Evolutionary conservation across 495 filamentous ascomycete genomes (phyloP).

Genomic region (Xeromyces bisporus): DNA sequence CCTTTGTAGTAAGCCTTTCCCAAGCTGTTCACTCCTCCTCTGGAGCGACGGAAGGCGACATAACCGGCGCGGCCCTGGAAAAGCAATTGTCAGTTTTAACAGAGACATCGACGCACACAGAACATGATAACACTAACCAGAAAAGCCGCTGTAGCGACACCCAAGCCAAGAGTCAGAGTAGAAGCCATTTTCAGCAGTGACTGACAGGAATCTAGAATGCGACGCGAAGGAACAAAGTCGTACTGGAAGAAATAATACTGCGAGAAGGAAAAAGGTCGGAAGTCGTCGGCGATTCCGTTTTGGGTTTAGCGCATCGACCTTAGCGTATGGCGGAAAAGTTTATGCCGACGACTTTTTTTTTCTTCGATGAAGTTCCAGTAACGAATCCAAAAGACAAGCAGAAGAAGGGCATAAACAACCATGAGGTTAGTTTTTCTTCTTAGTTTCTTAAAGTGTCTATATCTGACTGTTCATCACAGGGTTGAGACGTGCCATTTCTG

Average conservation of each 20-base stretch:
- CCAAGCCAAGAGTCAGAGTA: conserved; percentile 57
- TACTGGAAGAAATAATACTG: too few relatives aligned
- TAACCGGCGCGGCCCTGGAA: conserved; percentile 74
- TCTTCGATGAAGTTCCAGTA: background rate
- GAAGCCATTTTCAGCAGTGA: conserved; percentile 45
- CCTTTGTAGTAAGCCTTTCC: conserved; percentile 93
- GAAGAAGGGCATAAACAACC: conserved; percentile 5
- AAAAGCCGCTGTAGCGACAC: conserved; percentile 63
- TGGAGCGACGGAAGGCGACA: conserved; percentile 69
- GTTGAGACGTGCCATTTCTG: conserved; percentile 91
- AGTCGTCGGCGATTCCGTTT: background rate
- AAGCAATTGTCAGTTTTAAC: conserved; percentile 10
- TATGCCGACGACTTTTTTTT: background rate
- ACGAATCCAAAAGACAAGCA: background rate
- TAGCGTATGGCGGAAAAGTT: too few relatives aligned
- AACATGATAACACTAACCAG: conserved; percentile 33
- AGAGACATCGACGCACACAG: background rate
- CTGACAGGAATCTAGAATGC: too few relatives aligned
- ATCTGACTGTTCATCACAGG: conserved; percentile 14
- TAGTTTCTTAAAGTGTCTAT: background rate
- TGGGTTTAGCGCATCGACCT: too few relatives aligned
- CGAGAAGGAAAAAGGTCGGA: conserved; percentile 1
- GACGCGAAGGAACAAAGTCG: background rate
- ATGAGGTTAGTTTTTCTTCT: conserved; percentile 15
- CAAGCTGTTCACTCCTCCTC: conserved; percentile 56